A percentile compares a stretch with the other conserved stretches of the same genome.
These are phyloP conservation scores for Ziziphus jujuba DNA, from an alignment of 306 rosid species.

Conservation along the genomic window DNA sequence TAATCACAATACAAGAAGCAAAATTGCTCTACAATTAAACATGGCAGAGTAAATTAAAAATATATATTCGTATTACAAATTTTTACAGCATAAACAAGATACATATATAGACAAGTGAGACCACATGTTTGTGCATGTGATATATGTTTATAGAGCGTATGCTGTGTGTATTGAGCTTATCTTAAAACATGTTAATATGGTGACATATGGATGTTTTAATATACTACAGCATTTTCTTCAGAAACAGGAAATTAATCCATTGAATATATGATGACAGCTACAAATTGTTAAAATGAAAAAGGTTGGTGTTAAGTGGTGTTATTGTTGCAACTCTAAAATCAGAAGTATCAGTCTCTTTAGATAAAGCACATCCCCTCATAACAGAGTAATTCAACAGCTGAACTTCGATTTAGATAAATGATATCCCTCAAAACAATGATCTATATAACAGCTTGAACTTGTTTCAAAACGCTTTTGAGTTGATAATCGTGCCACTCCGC, in stretches of 20 bases:
- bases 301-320: not conserved
- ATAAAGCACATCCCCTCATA: not conserved
- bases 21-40: not conserved
- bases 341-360: not conserved
- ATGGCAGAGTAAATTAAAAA: not conserved
- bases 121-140: not conserved
- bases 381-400: not conserved
- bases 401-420: not conserved
- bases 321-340: not conserved
- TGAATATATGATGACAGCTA: not conserved
- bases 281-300: not conserved
- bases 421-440: not conserved
- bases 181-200: not conserved
- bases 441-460: not conserved
- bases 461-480: not conserved
- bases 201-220: not conserved
- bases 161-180: not conserved
- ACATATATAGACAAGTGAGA: not conserved
- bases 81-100: not conserved
- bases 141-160: not conserved
- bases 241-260: not conserved
- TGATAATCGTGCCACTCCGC: not conserved
- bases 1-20: no score
- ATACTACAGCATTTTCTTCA: not conserved
- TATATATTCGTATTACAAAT: not conserved